Conservation (phyloP, 495 filamentous ascomycete species). For the Achaetomiella virescens region DNA sequence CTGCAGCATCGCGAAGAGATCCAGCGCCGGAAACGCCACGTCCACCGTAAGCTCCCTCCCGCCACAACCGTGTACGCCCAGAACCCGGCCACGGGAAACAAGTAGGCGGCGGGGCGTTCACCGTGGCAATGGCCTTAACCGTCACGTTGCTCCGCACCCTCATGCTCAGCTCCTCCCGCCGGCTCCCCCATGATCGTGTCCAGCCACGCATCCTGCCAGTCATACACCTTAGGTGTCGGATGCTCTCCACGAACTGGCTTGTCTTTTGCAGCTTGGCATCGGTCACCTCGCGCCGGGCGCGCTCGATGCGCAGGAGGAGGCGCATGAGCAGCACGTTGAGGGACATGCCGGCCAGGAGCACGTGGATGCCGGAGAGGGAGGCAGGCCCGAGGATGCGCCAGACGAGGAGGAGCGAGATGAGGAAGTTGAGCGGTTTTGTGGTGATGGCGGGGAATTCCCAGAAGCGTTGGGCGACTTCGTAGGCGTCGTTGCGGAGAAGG, state of each 20-base stretch:
- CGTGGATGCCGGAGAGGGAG: conserved; percentile 64
- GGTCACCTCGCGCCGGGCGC: conserved; percentile 56
- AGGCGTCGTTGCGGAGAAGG: conserved; percentile 69
- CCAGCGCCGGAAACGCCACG: conserved; percentile 73
- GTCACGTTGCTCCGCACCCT: conserved; percentile 60
- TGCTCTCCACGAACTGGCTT: conserved; percentile 74
- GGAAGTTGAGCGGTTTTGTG: conserved; percentile 59
- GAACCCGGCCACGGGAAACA: conserved; percentile 74
- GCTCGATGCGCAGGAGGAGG: conserved; percentile 55
- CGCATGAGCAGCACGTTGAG: conserved; percentile 59
- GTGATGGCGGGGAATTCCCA: conserved; percentile 71
- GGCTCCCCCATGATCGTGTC: conserved; percentile 61
- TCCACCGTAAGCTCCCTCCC: conserved; percentile 62
- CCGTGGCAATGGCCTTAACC: conserved; percentile 49
- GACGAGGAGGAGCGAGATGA: conserved; percentile 62
- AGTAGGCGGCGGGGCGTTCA: conserved; percentile 59
- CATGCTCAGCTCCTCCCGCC: conserved; percentile 59
- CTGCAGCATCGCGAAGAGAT: conserved; percentile 70
- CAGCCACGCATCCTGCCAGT: conserved; percentile 79
- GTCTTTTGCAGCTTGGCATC: conserved; percentile 67
- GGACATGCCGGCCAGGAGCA: conserved; percentile 57
- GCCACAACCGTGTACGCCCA: conserved; percentile 68
- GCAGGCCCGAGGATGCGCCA: conserved; percentile 72
- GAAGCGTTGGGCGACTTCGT: conserved; percentile 73
- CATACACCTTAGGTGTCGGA: conserved; percentile 82